phyloP scores from a whole-genome alignment of 2,329 filamentous ascomycete species.

The Venturiaceae sp. region DNA sequence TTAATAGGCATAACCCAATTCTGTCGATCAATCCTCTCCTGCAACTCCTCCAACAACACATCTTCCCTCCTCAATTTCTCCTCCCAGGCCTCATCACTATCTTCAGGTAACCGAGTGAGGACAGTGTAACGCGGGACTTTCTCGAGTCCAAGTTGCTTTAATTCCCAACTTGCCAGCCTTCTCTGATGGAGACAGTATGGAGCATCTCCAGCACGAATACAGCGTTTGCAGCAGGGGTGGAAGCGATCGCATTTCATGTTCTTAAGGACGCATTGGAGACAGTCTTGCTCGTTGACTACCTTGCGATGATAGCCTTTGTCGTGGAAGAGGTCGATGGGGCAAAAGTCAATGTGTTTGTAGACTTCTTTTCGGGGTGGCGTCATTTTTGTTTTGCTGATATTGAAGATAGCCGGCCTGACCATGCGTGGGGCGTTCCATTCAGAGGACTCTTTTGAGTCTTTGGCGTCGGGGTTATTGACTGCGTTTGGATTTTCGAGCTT shows the following conservation, averaged over 20 bases:
- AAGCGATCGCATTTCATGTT: constrained; percentile 2
- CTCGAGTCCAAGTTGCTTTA: background rate
- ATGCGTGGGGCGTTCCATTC: background rate
- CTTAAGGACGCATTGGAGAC: constrained; percentile 9
- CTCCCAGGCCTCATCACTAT: constrained; percentile 2
- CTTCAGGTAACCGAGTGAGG: background rate
- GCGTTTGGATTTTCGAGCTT: background rate
- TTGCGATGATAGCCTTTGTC: background rate
- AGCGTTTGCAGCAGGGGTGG: constrained; percentile 6
- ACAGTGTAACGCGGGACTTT: background rate
- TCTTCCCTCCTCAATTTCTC: constrained; percentile 6
- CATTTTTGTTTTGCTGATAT: background rate
- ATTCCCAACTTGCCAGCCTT: background rate
- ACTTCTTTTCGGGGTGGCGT: background rate
- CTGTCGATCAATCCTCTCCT: constrained; percentile 2
- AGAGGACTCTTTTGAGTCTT: background rate
- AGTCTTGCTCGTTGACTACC: constrained; percentile 5
- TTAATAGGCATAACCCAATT: constrained; percentile 6
- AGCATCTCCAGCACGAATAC: constrained; percentile 4
- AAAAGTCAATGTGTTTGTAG: constrained; percentile 3
- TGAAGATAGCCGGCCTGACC: background rate
- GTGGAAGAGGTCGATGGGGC: background rate
- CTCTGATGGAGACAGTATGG: constrained; percentile 7
- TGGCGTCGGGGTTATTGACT: background rate
- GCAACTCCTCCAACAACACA: constrained; percentile 1